Evolutionary conservation across 2,329 filamentous ascomycete species (phyloP).

Genomic region (Boeremia exigua): DNA sequence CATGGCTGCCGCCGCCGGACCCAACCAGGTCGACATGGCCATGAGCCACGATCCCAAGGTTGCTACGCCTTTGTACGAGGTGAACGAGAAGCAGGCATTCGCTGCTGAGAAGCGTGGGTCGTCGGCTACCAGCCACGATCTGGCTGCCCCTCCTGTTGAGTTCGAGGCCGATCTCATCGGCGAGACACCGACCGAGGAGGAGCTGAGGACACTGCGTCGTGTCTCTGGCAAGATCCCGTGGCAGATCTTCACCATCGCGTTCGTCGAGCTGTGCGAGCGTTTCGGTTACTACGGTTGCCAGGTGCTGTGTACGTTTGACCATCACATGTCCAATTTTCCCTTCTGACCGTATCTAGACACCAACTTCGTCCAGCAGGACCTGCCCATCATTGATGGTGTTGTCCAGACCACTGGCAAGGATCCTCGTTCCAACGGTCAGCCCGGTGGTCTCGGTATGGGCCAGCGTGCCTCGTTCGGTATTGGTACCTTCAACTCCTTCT

Average conservation of each 20-base stretch:
- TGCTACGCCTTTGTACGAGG: constrained; percentile 40
- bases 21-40: constrained; percentile 44
- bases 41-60: constrained; percentile 45
- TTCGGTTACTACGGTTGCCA: constrained; percentile 79
- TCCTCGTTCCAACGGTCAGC: constrained; percentile 38
- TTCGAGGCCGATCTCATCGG: constrained; percentile 44
- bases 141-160: constrained; percentile 31
- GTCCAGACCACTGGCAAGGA: constrained; percentile 41
- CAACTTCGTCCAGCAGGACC: constrained; percentile 48
- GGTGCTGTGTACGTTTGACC: constrained; percentile 62
- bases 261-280: constrained; percentile 77
- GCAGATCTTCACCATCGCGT: constrained; percentile 71
- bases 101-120: constrained; percentile 32
- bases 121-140: constrained; percentile 26
- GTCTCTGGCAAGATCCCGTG: constrained; percentile 70
- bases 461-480: constrained; percentile 48
- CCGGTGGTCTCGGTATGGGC: constrained; percentile 46
- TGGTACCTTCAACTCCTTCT: constrained; percentile 49
- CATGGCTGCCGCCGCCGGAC: constrained; percentile 41
- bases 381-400: constrained; percentile 45
- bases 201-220: constrained; percentile 65
- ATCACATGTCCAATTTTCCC: no score
- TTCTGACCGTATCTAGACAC: constrained; percentile 36
- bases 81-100: constrained; percentile 42
- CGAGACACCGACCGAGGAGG: constrained; percentile 65